phyloP scores from a whole-genome alignment of 2,329 filamentous ascomycete genomes.

The Xylariaceae sp. region DNA sequence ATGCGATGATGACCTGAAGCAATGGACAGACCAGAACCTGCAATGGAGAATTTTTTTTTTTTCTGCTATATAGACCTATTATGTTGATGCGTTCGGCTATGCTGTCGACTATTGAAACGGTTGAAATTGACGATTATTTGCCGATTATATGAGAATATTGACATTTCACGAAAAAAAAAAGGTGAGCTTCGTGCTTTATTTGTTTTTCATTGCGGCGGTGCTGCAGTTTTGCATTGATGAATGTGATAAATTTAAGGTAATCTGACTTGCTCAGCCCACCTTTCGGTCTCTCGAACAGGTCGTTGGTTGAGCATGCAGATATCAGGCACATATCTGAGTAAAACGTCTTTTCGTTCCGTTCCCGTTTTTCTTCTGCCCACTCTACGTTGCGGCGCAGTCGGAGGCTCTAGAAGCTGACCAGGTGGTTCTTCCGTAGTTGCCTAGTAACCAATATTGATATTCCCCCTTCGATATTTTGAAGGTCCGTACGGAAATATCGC shows the following conservation, averaged over 20 bases:
- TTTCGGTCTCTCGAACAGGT: conserved; percentile 2
- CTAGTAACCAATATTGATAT: neutral
- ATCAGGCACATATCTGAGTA: conserved; percentile 28
- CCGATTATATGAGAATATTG: too few relatives aligned
- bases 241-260: conserved; percentile 28
- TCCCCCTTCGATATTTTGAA: too few relatives aligned
- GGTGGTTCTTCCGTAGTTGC: neutral
- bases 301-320: conserved; percentile 31
- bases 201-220: neutral
- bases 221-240: conserved; percentile 24
- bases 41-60: too few relatives aligned
- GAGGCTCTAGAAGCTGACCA: conserved; percentile 9
- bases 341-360: neutral
- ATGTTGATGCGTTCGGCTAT: too few relatives aligned
- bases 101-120: neutral
- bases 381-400: neutral
- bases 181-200: conserved; percentile 11
- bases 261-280: conserved; percentile 30
- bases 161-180: neutral
- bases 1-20: conserved; percentile 64
- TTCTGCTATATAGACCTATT: too few relatives aligned
- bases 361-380: neutral
- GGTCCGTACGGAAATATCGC: too few relatives aligned
- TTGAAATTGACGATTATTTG: neutral
- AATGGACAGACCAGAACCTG: conserved; percentile 44